Evolutionary conservation across 2,329 filamentous ascomycete species (phyloP), one percentile per base, ranked within the genome.

Genomic region (Dactylella cylindrospora): DNA sequence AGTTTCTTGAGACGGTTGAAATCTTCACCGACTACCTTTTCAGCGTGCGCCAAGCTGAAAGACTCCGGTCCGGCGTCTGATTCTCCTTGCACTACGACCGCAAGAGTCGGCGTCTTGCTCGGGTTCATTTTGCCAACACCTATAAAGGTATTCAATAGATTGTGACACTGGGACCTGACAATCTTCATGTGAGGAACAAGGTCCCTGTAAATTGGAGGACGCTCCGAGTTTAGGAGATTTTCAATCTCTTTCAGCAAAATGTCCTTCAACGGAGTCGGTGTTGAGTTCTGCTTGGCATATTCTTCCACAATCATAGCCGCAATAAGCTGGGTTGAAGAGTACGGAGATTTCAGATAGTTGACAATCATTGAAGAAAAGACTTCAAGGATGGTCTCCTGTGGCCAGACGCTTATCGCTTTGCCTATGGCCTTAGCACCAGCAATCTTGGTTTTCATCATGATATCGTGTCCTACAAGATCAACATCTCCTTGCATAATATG

Each of bases 401-500:
- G 86, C 71, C 94, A 85, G 29, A 84, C 74, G 12, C 85, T 83
- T 76, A 98, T 87, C 33, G 94, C 79, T 66, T 88, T 80, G 26
- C 91, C 93, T 73, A 98, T 83, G 2, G 93, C 93, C 70, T 81
- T 84, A 15, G 91, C 88, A 9, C 90, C 88, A 59, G 83, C 86
- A n/a, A 94, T 85, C 67, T 91, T 87, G 5, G 90, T 95, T 64
- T 91, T 84, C 43, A 97, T 83, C 72, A 98, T 82, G 5, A 84
- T 84, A 61, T 98, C 93, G 69, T 86, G 81, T 25, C 93, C 90
- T 20, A 98, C 90, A 33, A 98, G 78, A 70, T 98, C 94, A 39
- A 97, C 85, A 69, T 98, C 94, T 45, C 94, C 93, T 71, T 91
- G 88, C 77, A 98, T 90, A 85, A 98, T 96, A 67, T 95, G 90